Conservation (phyloP, 768 basidiomycete species). For the Gloeostereum incarnatum region DNA sequence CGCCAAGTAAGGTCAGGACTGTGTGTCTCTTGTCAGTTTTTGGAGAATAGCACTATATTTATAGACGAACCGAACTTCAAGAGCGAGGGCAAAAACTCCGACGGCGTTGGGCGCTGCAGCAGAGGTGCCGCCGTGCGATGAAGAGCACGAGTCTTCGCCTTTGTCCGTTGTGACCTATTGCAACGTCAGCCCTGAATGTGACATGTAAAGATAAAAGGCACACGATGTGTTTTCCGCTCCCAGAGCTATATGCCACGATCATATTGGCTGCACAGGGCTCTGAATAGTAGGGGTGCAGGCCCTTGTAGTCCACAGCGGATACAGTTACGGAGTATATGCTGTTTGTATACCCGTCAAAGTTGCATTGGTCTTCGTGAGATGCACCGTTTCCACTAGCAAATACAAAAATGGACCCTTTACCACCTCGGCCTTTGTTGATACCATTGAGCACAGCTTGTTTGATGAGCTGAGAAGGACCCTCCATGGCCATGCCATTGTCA, state of each 20-base stretch:
- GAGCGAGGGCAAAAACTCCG: conserved; percentile 85
- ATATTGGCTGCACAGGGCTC: conserved; percentile 96
- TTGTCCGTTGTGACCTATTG: conserved; percentile 88
- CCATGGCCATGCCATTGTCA: conserved; percentile 92
- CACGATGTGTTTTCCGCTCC: conserved; percentile 89
- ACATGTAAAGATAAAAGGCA: conserved; percentile 21
- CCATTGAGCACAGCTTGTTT: conserved; percentile 93
- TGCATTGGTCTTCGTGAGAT: conserved; percentile 88
- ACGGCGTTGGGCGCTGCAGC: conserved; percentile 97
- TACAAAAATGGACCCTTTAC: conserved; percentile 91
- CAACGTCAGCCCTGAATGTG: conserved; percentile 8
- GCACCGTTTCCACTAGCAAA: conserved; percentile 98
- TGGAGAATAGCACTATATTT: no score
- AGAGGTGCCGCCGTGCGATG: conserved; percentile 88
- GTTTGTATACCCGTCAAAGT: conserved; percentile 99
- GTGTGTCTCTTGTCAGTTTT: no score
- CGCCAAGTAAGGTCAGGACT: conserved; percentile 96
- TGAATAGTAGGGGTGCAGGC: conserved; percentile 93
- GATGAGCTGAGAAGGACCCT: conserved; percentile 85
- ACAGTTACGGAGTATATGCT: conserved; percentile 95
- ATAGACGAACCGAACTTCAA: conserved; percentile 71
- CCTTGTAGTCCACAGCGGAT: conserved; percentile 89
- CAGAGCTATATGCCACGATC: conserved; percentile 93
- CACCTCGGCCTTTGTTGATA: conserved; percentile 78
- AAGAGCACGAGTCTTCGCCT: conserved; percentile 74